These are phyloP conservation scores for Fragaria vesca DNA, from an alignment of 306 rosid species.

Conservation along the genomic window DNA sequence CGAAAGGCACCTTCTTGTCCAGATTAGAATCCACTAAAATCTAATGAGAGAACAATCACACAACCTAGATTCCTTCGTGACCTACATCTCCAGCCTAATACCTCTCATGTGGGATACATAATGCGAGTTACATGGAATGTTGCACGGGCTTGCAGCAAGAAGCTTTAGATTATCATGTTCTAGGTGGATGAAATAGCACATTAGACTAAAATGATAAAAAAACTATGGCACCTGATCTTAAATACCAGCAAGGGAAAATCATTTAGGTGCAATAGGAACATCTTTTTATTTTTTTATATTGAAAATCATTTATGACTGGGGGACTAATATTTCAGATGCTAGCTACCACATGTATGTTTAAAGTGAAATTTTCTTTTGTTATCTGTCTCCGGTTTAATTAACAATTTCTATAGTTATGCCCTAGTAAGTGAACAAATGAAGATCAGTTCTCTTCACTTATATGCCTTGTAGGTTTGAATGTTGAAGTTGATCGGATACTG, in stretches of 20 bases:
- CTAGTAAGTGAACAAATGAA: background rate
- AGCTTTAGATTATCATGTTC: background rate
- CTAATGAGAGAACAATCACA: background rate
- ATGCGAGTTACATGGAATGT: background rate
- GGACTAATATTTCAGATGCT: background rate
- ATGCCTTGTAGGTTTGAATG: slow-evolving; percentile 61
- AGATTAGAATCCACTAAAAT: background rate
- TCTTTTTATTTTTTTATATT: background rate
- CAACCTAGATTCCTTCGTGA: background rate
- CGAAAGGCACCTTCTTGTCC: background rate
- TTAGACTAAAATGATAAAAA: background rate
- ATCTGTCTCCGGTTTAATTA: background rate
- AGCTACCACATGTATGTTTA: background rate
- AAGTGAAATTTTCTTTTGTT: background rate
- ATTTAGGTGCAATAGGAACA: background rate
- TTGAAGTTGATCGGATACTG: slow-evolving; percentile 83
- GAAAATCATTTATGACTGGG: background rate
- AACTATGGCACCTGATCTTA: background rate
- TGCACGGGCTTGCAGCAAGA: background rate
- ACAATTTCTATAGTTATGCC: background rate
- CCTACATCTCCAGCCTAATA: background rate
- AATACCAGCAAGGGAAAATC: background rate
- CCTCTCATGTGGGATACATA: background rate
- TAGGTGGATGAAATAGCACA: background rate
- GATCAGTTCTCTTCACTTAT: slow-evolving; percentile 7